Percentiles rank a stretch among this genome's conserved stretches.
Evolutionary conservation across 2,329 filamentous ascomycete genomes (phyloP).

Genomic region (Karstenula rhodostoma): DNA sequence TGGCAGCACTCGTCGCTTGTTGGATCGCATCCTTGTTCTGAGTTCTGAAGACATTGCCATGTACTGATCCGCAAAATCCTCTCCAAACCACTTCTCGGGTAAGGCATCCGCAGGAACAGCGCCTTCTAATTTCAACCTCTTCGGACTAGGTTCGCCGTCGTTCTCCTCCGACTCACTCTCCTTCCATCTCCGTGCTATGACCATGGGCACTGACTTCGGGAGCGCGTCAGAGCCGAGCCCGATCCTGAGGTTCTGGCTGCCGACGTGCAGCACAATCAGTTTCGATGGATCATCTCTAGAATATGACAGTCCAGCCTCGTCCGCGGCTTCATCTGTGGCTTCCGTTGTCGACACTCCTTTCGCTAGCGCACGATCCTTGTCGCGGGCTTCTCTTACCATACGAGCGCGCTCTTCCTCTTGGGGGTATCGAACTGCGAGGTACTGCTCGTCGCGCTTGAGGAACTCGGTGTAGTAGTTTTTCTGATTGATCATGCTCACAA

Average conservation of each 20-base stretch:
- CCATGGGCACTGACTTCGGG: slow-evolving; percentile 93
- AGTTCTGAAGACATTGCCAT: slow-evolving; percentile 84
- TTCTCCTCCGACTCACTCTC: slow-evolving; percentile 85
- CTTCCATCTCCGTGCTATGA: slow-evolving; percentile 79
- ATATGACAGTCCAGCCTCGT: slow-evolving; percentile 40
- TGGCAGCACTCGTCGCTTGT: slow-evolving; percentile 94
- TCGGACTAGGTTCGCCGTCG: slow-evolving; percentile 79
- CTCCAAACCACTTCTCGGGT: slow-evolving; percentile 83
- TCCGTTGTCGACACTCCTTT: slow-evolving; percentile 66
- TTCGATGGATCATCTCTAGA: slow-evolving; percentile 75
- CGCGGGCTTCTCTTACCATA: slow-evolving; percentile 85
- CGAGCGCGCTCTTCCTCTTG: slow-evolving; percentile 85
- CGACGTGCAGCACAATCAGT: slow-evolving; percentile 92
- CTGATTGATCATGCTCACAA: slow-evolving; percentile 93
- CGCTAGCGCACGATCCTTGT: slow-evolving; percentile 84
- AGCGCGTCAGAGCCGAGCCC: slow-evolving; percentile 95
- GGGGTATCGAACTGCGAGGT: slow-evolving; percentile 86
- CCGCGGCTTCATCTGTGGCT: slow-evolving; percentile 38
- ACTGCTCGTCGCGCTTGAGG: slow-evolving; percentile 97
- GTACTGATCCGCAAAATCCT: slow-evolving; percentile 75
- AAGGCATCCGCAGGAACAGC: slow-evolving; percentile 67
- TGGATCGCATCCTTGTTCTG: slow-evolving; percentile 87
- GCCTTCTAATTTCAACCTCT: slow-evolving; percentile 67
- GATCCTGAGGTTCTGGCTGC: slow-evolving; percentile 93
- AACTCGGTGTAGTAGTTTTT: slow-evolving; percentile 98